phyloP scores from a whole-genome alignment of 371 early-diverging fungal species.

The Circinella minor region DNA sequence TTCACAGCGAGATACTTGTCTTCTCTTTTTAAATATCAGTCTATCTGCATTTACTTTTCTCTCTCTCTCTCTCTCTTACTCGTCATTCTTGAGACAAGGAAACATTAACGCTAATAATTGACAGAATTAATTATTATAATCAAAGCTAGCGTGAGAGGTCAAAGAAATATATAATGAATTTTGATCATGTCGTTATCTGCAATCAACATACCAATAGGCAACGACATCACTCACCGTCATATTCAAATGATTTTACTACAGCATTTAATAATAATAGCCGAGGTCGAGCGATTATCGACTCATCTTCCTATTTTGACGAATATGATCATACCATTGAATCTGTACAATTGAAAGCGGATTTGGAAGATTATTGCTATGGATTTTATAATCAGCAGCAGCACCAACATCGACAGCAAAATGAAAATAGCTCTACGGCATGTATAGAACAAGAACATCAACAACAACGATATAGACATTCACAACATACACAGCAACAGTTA shows the following conservation, averaged over 20 bases:
- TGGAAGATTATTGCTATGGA: conserved; percentile 14
- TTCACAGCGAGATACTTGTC: too few species aligned
- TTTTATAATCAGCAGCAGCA: neutral
- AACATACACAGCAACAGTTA: too few species aligned
- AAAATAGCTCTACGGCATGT: neutral
- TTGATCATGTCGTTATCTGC: neutral
- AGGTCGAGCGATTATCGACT: conserved; percentile 10
- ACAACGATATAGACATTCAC: neutral
- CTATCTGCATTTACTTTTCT: too few species aligned
- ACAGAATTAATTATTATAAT: too few species aligned
- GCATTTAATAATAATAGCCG: neutral
- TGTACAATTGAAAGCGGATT: conserved; percentile 29
- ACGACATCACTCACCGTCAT: neutral
- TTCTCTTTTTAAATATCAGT: too few species aligned
- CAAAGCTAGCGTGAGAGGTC: too few species aligned
- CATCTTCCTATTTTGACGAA: conserved; percentile 29
- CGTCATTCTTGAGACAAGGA: too few species aligned
- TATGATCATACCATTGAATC: conserved; percentile 40
- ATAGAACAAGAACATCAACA: conserved; percentile 10
- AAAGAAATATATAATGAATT: neutral
- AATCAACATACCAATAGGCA: neutral
- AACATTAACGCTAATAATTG: too few species aligned
- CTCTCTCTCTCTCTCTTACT: too few species aligned
- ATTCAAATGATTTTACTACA: neutral
- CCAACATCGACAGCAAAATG: neutral